Conservation (phyloP, 1,284 basidiomycete genomes). For the Vanrija sp. region DNA sequence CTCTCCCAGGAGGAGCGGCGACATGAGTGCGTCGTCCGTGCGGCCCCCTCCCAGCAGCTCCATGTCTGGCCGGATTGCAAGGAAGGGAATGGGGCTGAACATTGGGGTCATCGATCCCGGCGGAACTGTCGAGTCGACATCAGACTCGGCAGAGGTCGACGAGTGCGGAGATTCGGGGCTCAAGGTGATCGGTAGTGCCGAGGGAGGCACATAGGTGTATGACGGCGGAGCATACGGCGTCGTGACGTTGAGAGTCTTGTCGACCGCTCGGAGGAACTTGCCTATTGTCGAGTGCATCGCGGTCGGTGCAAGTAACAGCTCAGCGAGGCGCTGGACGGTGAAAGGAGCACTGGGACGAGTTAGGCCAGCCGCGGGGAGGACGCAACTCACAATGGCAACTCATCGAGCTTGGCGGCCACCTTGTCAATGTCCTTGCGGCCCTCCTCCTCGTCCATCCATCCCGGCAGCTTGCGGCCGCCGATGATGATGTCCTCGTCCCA, state of each 20-base stretch:
- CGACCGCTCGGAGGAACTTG: conserved; percentile 86
- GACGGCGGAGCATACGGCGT: conserved; percentile 53
- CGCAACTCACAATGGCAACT: conserved; percentile 53
- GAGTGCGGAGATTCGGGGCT: not conserved
- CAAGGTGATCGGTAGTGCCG: not conserved
- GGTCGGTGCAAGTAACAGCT: conserved; percentile 70
- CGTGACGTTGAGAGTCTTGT: conserved; percentile 79
- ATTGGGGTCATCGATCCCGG: conserved; percentile 43
- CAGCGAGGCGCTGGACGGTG: conserved; percentile 86
- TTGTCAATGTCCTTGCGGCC: conserved; percentile 59
- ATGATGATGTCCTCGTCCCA: conserved; percentile 47
- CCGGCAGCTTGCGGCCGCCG: conserved; percentile 55
- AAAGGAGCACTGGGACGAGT: conserved; percentile 67
- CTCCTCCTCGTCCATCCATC: conserved; percentile 57
- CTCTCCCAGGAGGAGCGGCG: conserved; percentile 35
- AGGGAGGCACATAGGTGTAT: conserved; percentile 28
- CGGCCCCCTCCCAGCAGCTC: conserved; percentile 14
- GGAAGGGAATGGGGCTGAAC: conserved; percentile 50
- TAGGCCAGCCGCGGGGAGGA: not conserved
- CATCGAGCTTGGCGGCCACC: conserved; percentile 65
- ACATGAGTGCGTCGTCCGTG: conserved; percentile 34
- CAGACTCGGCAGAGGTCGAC: conserved; percentile 5
- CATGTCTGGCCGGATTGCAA: conserved; percentile 14
- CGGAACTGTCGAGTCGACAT: conserved; percentile 35
- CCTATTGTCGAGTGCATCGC: conserved; percentile 72